These are phyloP conservation scores for Sclerotinia minor DNA, from an alignment of 2,329 filamentous ascomycete genomes.

Conservation along the genomic window DNA sequence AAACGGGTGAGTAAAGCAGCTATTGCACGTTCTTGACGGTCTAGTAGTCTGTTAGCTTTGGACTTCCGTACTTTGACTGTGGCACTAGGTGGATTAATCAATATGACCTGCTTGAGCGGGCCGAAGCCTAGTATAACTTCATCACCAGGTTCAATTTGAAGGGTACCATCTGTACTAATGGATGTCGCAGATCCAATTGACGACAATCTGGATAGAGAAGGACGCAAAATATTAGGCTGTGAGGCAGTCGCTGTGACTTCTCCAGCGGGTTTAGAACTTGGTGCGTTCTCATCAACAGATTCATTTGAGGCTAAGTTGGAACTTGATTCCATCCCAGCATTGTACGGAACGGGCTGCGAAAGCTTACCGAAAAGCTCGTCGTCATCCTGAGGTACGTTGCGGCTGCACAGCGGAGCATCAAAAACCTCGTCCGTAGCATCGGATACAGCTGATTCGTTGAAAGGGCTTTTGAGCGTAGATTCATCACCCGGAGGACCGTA, in stretches of 20 bases:
- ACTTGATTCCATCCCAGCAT: background rate
- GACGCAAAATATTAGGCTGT: too few relatives aligned
- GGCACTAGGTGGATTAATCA: background rate
- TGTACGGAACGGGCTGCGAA: background rate
- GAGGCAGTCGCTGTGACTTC: too few relatives aligned
- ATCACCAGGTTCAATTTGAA: background rate
- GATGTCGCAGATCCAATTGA: too few relatives aligned
- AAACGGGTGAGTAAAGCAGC: conserved; percentile 50
- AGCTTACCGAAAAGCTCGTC: background rate
- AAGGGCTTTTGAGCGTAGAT: background rate
- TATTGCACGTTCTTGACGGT: conserved; percentile 49
- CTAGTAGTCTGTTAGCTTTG: conserved; percentile 40
- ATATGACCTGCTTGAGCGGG: background rate
- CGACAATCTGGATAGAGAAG: too few relatives aligned
- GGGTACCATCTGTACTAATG: too few relatives aligned
- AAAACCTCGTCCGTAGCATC: too few relatives aligned
- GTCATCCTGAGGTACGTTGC: background rate
- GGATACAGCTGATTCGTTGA: background rate
- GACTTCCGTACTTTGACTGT: background rate
- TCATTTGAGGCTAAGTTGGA: background rate
- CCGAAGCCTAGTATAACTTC: background rate
- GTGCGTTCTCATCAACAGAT: background rate
- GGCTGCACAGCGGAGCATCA: too few relatives aligned
- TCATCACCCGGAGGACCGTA: background rate
- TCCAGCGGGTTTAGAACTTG: background rate